phyloP scores from a whole-genome alignment of 495 filamentous ascomycete genomes.

The Aspergillus cavernicola region DNA sequence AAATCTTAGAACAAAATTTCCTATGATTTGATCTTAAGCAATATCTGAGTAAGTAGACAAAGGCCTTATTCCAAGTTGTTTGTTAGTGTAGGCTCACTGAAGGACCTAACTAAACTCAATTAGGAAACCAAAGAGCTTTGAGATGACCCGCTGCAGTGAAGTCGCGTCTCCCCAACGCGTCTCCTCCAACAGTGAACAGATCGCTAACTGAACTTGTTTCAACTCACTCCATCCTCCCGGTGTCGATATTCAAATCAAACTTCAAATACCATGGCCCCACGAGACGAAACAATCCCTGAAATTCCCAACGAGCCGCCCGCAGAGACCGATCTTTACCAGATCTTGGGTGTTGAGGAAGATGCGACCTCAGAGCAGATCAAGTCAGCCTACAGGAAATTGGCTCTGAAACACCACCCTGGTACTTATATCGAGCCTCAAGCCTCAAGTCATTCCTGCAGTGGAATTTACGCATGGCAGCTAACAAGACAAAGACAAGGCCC shows the following conservation, averaged over 20 bases:
- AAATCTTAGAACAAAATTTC: too few relatives aligned
- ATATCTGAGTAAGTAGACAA: too few relatives aligned
- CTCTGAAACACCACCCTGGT: constrained; percentile 88
- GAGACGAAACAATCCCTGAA: constrained; percentile 14
- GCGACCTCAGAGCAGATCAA: constrained; percentile 82
- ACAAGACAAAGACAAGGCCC: constrained; percentile 62
- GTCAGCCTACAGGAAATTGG: constrained; percentile 89
- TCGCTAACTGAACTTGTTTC: neutral
- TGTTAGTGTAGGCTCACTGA: too few relatives aligned
- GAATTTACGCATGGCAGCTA: neutral
- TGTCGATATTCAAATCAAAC: neutral
- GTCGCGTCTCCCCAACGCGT: constrained; percentile 11
- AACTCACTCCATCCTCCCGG: neutral
- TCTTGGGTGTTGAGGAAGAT: constrained; percentile 65
- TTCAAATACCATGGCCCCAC: constrained; percentile 19
- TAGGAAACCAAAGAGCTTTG: constrained; percentile 13
- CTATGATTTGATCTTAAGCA: too few relatives aligned
- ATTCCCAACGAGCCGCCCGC: constrained; percentile 42
- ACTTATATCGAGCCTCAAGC: constrained; percentile 31
- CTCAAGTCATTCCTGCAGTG: neutral
- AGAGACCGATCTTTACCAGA: constrained; percentile 81
- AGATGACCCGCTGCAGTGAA: neutral
- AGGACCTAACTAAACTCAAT: constrained; percentile 12
- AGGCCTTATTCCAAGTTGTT: too few relatives aligned
- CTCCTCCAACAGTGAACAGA: neutral